Conservation (phyloP, 1,284 basidiomycete species). For the Puccinia brachypodii region DNA sequence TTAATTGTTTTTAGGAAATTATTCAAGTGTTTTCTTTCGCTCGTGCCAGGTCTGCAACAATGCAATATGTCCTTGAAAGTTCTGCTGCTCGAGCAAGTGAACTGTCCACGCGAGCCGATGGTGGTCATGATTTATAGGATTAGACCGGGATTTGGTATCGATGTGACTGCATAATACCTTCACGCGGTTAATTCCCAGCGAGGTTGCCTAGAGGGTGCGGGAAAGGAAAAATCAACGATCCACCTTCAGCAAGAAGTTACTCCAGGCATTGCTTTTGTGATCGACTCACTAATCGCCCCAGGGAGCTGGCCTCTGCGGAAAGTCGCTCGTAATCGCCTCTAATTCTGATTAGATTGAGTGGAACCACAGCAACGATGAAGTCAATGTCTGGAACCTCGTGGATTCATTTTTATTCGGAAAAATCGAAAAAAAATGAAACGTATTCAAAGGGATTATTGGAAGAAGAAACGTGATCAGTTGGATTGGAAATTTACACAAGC, state of each 20-base stretch:
- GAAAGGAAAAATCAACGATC: not conserved
- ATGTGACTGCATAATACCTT: not conserved
- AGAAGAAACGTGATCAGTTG: not conserved
- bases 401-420: not conserved
- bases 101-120: not conserved
- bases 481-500: not conserved
- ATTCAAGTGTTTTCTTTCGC: too few species aligned
- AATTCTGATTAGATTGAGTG: not conserved
- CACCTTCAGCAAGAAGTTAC: not conserved
- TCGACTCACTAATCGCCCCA: not conserved
- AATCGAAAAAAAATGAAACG: not conserved
- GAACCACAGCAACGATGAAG: not conserved
- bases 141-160: not conserved
- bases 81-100: not conserved
- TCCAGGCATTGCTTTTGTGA: not conserved
- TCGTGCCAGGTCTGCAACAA: too few species aligned
- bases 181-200: not conserved
- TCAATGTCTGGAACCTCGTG: not conserved
- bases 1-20: too few species aligned
- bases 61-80: too few species aligned
- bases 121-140: not conserved
- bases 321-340: not conserved
- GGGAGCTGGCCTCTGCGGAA: not conserved
- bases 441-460: too few species aligned
- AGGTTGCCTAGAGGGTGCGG: not conserved